A percentile compares a stretch with the other conserved stretches of the same genome.
Evolutionary conservation across 2,329 filamentous ascomycete species (phyloP).

Genomic region (Chalaropsis thielavioides): DNA sequence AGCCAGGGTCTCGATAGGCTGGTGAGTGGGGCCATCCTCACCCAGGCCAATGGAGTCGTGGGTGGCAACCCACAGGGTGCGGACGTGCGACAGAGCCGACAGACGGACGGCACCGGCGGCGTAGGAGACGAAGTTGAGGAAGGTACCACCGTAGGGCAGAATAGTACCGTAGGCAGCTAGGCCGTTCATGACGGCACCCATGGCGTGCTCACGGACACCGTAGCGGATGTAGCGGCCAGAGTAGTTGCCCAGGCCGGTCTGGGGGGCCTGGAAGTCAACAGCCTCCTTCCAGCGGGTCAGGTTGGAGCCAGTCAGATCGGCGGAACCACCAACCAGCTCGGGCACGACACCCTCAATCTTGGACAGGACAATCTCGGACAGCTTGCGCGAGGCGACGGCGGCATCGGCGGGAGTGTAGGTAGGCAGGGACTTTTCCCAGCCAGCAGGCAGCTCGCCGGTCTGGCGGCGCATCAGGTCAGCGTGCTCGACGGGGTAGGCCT

Average conservation of each 20-base stretch:
- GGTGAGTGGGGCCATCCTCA: constrained; percentile 96
- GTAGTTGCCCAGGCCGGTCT: constrained; percentile 75
- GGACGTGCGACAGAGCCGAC: constrained; percentile 78
- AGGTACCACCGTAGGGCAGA: constrained; percentile 87
- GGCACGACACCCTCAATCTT: constrained; percentile 73
- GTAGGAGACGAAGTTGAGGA: constrained; percentile 99
- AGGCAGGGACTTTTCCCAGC: constrained; percentile 89
- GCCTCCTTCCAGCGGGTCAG: constrained; percentile 96
- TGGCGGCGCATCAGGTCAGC: constrained; percentile 71
- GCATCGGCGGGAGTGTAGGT: constrained; percentile 75
- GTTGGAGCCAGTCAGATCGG: constrained; percentile 96
- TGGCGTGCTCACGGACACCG: constrained; percentile 81
- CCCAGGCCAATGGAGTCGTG: constrained; percentile 99
- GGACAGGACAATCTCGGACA: constrained; percentile 84
- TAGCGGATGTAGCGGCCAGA: constrained; percentile 83
- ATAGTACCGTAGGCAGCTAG: constrained; percentile 88
- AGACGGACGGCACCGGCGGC: constrained; percentile 90
- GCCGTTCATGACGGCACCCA: constrained; percentile 91
- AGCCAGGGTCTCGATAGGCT: constrained; percentile 94
- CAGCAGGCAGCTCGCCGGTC: constrained; percentile 72
- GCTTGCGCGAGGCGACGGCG: constrained; percentile 84
- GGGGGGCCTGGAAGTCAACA: constrained; percentile 90
- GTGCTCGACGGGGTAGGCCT: constrained; percentile 63
- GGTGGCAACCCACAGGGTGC: constrained; percentile 88
- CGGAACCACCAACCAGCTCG: constrained; percentile 89